Conservation (phyloP, 108 stramenopile species). For the Stephanodiscus minutulus region DNA sequence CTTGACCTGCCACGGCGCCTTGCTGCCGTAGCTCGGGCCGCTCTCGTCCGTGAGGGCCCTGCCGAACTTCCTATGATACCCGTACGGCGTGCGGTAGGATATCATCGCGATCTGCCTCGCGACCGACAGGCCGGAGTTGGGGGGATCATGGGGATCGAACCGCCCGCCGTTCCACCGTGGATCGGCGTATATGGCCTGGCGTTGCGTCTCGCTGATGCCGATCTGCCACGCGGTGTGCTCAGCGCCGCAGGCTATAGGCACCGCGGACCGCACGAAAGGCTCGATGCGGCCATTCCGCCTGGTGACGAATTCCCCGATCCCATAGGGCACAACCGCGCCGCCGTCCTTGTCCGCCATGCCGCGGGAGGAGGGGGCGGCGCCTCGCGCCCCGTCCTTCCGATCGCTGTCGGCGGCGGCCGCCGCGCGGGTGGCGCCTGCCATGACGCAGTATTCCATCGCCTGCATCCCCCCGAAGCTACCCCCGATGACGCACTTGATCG, state of each 20-base stretch:
- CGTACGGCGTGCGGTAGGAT: constrained; percentile 84
- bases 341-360: neutral
- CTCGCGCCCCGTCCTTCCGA: neutral
- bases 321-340: constrained; percentile 24
- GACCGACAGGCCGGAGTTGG: constrained; percentile 73
- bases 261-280: constrained; percentile 75
- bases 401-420: constrained; percentile 8
- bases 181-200: constrained; percentile 94
- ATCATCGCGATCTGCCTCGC: constrained; percentile 95
- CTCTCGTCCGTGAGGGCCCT: constrained; percentile 41
- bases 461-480: constrained; percentile 97
- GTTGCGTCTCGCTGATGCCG: constrained; percentile 88
- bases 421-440: constrained; percentile 65
- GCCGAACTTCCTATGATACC: constrained; percentile 88
- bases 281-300: constrained; percentile 51
- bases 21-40: constrained; percentile 38
- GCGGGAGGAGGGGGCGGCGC: no score
- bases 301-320: constrained; percentile 46
- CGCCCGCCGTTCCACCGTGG: constrained; percentile 76
- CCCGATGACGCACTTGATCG: constrained; percentile 89
- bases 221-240: constrained; percentile 95
- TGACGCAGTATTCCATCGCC: constrained; percentile 89
- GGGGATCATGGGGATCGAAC: constrained; percentile 68
- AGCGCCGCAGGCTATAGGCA: constrained; percentile 92
- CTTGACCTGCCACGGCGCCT: constrained; percentile 85